phyloP scores from a whole-genome alignment of 257 asterid genomes.

The Solanum megistacrolobum region DNA sequence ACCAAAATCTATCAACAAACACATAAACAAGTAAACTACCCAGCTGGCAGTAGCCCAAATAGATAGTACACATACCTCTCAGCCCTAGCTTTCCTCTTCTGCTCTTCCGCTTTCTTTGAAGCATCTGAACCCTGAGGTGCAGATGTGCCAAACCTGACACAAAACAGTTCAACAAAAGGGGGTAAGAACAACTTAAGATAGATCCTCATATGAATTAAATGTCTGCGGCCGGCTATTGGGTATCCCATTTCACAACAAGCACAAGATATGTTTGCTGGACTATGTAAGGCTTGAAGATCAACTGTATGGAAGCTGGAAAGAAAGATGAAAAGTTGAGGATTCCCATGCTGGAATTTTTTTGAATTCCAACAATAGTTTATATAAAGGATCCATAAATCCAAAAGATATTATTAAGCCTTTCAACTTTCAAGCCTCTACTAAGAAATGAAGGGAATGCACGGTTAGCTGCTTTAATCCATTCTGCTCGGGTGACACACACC shows the following conservation, averaged over 20 bases:
- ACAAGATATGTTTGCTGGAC: background rate
- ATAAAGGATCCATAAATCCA: background rate
- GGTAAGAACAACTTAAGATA: background rate
- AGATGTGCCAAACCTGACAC: slow-evolving; percentile 73
- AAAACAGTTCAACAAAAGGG: background rate
- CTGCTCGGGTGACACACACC: background rate
- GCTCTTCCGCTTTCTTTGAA: slow-evolving; percentile 62
- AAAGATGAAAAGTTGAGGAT: background rate
- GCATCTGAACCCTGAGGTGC: slow-evolving; percentile 32
- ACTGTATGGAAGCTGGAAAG: background rate
- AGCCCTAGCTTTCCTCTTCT: slow-evolving; percentile 89
- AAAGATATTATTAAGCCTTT: background rate
- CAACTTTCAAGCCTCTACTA: background rate
- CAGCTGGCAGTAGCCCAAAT: background rate
- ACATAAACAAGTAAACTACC: background rate
- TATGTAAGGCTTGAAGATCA: background rate
- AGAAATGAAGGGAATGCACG: background rate
- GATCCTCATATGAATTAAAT: background rate
- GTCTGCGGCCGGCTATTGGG: background rate
- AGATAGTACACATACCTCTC: slow-evolving; percentile 48
- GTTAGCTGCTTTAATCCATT: background rate
- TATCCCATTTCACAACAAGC: background rate
- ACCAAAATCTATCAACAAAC: background rate
- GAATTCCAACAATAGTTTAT: background rate
- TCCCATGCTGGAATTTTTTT: background rate